Evolutionary conservation across 164 flowering plant genomes (phyloP).

Genomic region (Chimonanthus salicifolius): DNA sequence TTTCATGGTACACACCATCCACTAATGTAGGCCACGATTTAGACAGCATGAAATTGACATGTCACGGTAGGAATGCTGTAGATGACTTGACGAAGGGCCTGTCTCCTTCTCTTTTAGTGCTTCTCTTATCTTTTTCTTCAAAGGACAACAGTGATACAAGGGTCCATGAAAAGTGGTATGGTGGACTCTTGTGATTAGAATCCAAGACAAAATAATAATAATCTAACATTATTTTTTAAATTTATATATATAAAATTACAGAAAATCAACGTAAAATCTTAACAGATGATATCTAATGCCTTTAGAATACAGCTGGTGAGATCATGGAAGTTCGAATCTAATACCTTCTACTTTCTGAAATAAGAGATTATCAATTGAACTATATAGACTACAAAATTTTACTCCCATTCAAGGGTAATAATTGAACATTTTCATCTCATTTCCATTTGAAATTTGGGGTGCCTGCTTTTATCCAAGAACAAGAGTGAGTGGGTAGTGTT

Average conservation of each 20-base stretch:
- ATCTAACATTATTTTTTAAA: too few relatives aligned
- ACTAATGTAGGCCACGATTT: background rate
- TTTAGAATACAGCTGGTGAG: too few relatives aligned
- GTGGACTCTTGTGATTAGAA: conserved; percentile 15
- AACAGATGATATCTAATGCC: too few relatives aligned
- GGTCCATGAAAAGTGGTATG: conserved; percentile 17
- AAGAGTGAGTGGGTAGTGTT: background rate
- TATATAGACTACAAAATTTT: too few relatives aligned
- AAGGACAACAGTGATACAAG: conserved; percentile 16
- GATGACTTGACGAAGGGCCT: background rate
- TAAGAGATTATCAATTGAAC: too few relatives aligned
- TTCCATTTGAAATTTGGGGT: background rate
- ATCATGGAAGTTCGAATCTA: too few relatives aligned
- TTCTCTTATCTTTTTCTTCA: background rate
- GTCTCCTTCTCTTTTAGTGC: conserved; percentile 5
- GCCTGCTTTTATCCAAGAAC: background rate
- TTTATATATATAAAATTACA: too few relatives aligned
- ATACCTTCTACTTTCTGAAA: too few relatives aligned
- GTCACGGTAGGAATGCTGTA: background rate
- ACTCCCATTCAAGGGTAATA: too few relatives aligned
- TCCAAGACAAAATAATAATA: background rate
- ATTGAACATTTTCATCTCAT: background rate
- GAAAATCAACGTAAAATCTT: too few relatives aligned
- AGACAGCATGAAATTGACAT: background rate
- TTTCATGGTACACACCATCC: background rate